These are phyloP conservation scores for Amphicarpaea edgeworthii DNA, from an alignment of 306 rosid genomes.

Conservation along the genomic window DNA sequence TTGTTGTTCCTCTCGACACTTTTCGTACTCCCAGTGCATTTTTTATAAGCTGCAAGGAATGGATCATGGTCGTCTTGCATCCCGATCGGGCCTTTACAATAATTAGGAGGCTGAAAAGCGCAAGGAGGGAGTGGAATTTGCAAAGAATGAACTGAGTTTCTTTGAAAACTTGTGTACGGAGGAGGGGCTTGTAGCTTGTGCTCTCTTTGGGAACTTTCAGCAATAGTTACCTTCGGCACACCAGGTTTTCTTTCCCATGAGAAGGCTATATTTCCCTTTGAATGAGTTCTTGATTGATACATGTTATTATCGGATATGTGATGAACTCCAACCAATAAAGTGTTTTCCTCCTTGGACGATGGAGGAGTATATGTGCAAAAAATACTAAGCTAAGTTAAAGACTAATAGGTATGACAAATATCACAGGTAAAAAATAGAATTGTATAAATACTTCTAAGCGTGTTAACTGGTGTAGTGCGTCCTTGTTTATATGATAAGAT, in stretches of 20 bases:
- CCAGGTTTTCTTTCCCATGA: constrained; percentile 72
- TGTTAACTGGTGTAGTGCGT: too few relatives aligned
- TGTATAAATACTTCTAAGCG: too few relatives aligned
- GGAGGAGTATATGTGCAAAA: too few relatives aligned
- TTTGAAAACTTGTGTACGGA: constrained; percentile 3
- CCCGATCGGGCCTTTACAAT: too few relatives aligned
- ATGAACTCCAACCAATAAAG: too few relatives aligned
- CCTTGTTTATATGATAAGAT: too few relatives aligned
- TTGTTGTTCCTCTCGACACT: not conserved
- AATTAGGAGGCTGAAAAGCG: constrained; percentile 47
- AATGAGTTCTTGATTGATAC: not conserved
- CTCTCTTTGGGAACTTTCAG: constrained; percentile 26
- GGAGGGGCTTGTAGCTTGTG: constrained; percentile 60
- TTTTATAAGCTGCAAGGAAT: constrained; percentile 61
- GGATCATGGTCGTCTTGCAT: constrained; percentile 43
- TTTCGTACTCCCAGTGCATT: constrained; percentile 55
- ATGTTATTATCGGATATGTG: too few relatives aligned
- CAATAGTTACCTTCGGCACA: constrained; percentile 45
- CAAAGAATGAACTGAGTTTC: constrained; percentile 40
- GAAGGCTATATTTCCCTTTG: constrained; percentile 55
- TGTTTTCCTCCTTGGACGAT: too few relatives aligned
- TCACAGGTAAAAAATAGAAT: too few relatives aligned
- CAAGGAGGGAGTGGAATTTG: constrained; percentile 80
- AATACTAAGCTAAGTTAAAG: too few relatives aligned
- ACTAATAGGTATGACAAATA: too few relatives aligned